Evolutionary conservation across 768 basidiomycete genomes (phyloP), one percentile per base, ranked within the genome.

Genomic region (Candolleomyces eurysporus): DNA sequence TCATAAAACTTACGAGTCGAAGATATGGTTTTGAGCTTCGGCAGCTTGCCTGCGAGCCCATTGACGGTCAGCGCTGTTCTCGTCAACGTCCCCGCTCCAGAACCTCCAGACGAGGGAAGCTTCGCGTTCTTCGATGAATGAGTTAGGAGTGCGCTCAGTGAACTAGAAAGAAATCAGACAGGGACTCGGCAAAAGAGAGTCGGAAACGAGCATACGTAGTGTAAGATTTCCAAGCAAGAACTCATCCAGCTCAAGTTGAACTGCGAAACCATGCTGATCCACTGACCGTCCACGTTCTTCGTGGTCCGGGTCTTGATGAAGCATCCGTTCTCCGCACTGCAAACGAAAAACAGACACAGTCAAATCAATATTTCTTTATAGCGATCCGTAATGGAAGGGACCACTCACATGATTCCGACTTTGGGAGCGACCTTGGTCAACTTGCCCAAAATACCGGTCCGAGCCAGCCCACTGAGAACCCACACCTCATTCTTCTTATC

Each of bases 11-110:
- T 46, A 84, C 84, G 84, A 85, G 71, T 93, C 92, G 68, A 92
- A 94, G 64, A 94, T 91, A 67, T 94, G 93, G 73, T 95, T 95
- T 73, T 94, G 93, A 21, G 93, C 93, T 70, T 94, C 92, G 0
- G 91, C 91, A 1, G 93, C 93, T 69, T 94, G 92, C 21, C 93
- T 78, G 36, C 89, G 82, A 0, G 92, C 93, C 93, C 93, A 95
- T 59, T 84, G 85, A 11, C 88, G 79, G 67, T 91, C 90, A 0
- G 84, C 71, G 45, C 76, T 74, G 60, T 8, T 48, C 40, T 61
- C 60, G 42, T 85, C 81, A 17, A 83, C 78, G 16, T 66, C 63
- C 3, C 79, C 87, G 0, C 86, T 89, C 88, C 89, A 92, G 80
- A 89, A 95, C 0, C 91, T 82, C 91, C 92, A 95, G 4, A 93